A percentile compares a stretch with the other conserved stretches of the same genome.
Evolutionary conservation across 305 asterid species (phyloP).

Genomic region (Salvia sclarea): DNA sequence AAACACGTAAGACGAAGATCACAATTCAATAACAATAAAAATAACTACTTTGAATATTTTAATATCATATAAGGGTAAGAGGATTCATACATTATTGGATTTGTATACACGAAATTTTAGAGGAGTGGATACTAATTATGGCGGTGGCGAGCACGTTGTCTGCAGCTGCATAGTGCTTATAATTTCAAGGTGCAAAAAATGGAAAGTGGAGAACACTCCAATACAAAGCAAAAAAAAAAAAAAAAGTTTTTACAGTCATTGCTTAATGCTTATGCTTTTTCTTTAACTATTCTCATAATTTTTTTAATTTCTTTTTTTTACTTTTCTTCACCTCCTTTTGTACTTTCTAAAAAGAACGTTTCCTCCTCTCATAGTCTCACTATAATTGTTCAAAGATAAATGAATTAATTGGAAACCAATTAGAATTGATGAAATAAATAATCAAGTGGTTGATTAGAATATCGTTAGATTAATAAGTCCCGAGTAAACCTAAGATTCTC

Average conservation of each 20-base stretch:
- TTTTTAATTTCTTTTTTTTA: neutral
- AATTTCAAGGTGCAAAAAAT: neutral
- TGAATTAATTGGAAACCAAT: too few relatives aligned
- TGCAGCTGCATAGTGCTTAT: neutral
- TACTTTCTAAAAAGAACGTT: neutral
- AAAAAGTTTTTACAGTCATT: constrained; percentile 16
- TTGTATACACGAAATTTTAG: neutral
- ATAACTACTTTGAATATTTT: neutral
- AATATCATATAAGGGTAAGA: neutral
- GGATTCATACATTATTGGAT: neutral
- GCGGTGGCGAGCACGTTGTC: constrained; percentile 18
- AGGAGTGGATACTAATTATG: neutral
- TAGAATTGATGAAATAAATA: neutral
- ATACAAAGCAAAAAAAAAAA: neutral
- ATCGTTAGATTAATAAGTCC: neutral
- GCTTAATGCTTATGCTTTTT: constrained; percentile 9
- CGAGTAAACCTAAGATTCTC: neutral
- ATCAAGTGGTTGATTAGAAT: neutral
- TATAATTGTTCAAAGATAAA: neutral
- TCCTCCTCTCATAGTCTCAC: neutral
- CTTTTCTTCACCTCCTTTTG: neutral
- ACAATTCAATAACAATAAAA: neutral
- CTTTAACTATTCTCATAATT: neutral
- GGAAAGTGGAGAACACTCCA: constrained; percentile 25
- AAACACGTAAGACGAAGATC: neutral